Evolutionary conservation across 805 yeast genomes (phyloP).

Genomic region (Myxozyma nipponensis): DNA sequence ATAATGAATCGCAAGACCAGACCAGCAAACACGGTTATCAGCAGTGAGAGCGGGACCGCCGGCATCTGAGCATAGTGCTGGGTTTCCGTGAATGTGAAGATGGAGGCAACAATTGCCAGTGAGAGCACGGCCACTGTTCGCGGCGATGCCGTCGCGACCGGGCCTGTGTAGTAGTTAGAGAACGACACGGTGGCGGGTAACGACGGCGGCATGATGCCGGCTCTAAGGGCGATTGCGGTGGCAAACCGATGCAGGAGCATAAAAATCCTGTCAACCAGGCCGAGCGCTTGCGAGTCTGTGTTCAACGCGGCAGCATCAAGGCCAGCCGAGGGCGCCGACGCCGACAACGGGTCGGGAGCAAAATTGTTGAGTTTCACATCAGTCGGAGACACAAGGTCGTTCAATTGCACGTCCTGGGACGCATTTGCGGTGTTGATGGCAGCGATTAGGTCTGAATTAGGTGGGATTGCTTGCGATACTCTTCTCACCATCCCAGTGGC

Average conservation of each 20-base stretch:
- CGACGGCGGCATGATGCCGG: not conserved
- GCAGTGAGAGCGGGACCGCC: slow-evolving; percentile 13
- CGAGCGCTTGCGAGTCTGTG: not conserved
- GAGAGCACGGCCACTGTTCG: slow-evolving; percentile 8
- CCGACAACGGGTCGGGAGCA: not conserved
- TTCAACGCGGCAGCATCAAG: not conserved
- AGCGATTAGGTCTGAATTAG: slow-evolving; percentile 13
- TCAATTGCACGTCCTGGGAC: not conserved
- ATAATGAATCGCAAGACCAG: slow-evolving; percentile 12
- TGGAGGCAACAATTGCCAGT: slow-evolving; percentile 7
- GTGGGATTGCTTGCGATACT: slow-evolving; percentile 18
- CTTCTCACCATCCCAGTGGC: slow-evolving; percentile 14
- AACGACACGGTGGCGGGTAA: slow-evolving; percentile 9
- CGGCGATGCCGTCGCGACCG: slow-evolving; percentile 17
- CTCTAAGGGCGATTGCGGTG: not conserved
- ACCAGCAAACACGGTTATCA: slow-evolving; percentile 8
- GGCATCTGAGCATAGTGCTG: slow-evolving; percentile 5
- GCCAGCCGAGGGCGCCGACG: not conserved
- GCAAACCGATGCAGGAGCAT: not conserved
- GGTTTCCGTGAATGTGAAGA: slow-evolving; percentile 10
- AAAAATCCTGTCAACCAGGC: not conserved
- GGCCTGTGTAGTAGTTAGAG: slow-evolving; percentile 16
- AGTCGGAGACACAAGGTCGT: not conserved
- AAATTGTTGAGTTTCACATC: not conserved
- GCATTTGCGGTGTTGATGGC: slow-evolving; percentile 1